Base-by-base conservation (phyloP, 768 basidiomycete genomes). In the Clathrus columnatus region DNA sequence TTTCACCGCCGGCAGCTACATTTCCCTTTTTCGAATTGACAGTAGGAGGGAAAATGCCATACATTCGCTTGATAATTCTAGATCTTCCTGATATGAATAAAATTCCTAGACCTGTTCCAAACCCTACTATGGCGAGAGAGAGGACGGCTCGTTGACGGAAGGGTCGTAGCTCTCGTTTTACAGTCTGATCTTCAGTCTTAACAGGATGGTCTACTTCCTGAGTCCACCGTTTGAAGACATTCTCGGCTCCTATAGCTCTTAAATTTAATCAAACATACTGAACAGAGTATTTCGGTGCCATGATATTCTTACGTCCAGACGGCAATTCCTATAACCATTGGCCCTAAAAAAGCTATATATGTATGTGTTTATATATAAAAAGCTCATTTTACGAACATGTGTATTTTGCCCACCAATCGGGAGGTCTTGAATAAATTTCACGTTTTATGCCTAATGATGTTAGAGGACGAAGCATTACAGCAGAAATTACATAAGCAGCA, bases 361-460 rank as follows among this genome's bases (percentile, higher is more conserved):
- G 29, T 30, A 23, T n/a, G n/a, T 6, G 10, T 8, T 20, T 41
- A 8, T 27, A 10, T 24, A 23, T 17, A 46, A 16, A 21, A 45
- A n/a, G 6, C 52, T 17, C 24, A 51, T 43, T 23, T 2, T 45
- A 44, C 41, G 18, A 29, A 55, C 54, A 55, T 26, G 54, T 55
- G 17, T 42, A 55, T 18, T 47, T 44, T 29, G 54, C 54, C 54
- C 54, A 55, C 54, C 54, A 55, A 16, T 47, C 54, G 18, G 54
- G 54, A 18, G 4, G 28, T 28, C 46, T 43, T 23, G 54, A 55
- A 48, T 47, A 55, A 4, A 55, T 48, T 36, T 55, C 54, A 7
- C 54, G 54, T 18, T 23, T 44, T 27, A 54, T 29, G 14, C 45
- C 53, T 20, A 36, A 36, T 2, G 36, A 36, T n/a, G 36, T 20